Conservation (phyloP, 2,329 filamentous ascomycete species). For the Furcasterigmium furcatum region DNA sequence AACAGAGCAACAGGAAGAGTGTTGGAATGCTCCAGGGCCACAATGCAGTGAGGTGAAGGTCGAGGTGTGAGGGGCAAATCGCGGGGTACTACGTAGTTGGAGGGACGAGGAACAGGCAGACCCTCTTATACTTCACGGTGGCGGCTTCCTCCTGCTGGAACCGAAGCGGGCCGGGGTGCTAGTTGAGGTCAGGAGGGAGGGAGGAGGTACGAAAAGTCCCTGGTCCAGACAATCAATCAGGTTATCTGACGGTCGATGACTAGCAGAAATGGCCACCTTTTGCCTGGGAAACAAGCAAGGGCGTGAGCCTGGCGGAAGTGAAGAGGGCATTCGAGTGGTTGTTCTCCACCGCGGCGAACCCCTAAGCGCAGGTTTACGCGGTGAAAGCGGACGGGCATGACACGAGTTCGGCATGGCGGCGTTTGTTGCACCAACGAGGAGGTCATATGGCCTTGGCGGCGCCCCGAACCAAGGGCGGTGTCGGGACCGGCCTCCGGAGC, state of each 20-base stretch:
- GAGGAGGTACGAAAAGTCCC: no score
- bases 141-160: neutral
- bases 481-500: constrained; percentile 1
- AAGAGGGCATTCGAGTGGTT: neutral
- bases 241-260: neutral
- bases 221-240: no score
- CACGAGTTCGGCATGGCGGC: constrained; percentile 2
- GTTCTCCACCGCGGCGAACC: constrained; percentile 5
- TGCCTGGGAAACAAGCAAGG: neutral
- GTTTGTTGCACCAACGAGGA: constrained; percentile 18
- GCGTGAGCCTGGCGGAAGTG: neutral
- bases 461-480: neutral
- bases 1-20: constrained; percentile 5
- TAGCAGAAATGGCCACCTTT: neutral
- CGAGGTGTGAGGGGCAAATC: constrained; percentile 13
- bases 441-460: constrained; percentile 15
- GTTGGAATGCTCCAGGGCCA: no score
- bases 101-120: neutral
- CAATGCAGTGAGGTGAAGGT: no score
- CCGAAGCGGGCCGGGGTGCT: no score
- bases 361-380: constrained; percentile 19
- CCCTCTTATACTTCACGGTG: neutral
- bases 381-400: constrained; percentile 13
- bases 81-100: constrained; percentile 11
- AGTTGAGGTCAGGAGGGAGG: no score